These are phyloP conservation scores for Serendipita vermifera DNA, from an alignment of 768 basidiomycete genomes.

Conservation along the genomic window DNA sequence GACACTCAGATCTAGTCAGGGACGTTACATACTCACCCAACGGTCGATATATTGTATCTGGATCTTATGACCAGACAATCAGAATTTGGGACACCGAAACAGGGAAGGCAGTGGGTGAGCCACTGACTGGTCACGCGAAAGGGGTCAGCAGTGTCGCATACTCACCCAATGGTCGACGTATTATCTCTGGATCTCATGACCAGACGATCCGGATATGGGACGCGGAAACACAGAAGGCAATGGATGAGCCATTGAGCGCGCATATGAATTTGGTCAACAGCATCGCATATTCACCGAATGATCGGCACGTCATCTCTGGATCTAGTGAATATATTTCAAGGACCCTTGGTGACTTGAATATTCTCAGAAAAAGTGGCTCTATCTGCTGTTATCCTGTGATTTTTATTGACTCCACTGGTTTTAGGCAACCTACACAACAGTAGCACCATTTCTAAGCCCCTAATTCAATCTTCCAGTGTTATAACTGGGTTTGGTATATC, in stretches of 20 bases:
- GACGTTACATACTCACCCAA: slow-evolving; percentile 11
- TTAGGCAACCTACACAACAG: too few species aligned
- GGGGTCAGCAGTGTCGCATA: slow-evolving; percentile 9
- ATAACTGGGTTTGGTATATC: too few species aligned
- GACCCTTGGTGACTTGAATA: too few species aligned
- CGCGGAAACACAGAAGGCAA: slow-evolving; percentile 17
- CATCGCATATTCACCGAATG: slow-evolving; percentile 24
- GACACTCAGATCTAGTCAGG: slow-evolving; percentile 15
- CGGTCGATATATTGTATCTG: background rate
- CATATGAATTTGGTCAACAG: slow-evolving; percentile 22
- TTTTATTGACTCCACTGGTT: too few species aligned
- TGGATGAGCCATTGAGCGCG: slow-evolving; percentile 20
- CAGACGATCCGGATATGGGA: slow-evolving; percentile 13
- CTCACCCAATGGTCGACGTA: background rate
- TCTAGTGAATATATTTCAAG: slow-evolving; percentile 19
- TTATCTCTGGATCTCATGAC: slow-evolving; percentile 12
- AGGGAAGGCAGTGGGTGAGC: slow-evolving; percentile 13
- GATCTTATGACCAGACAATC: slow-evolving; percentile 10
- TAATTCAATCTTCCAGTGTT: too few species aligned
- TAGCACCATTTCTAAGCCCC: too few species aligned
- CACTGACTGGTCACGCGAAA: background rate
- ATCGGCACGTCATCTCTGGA: slow-evolving; percentile 17
- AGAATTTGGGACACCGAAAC: slow-evolving; percentile 17
- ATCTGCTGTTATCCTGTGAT: too few species aligned
- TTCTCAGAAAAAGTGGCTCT: too few species aligned